These are phyloP conservation scores for Drosera spatulata DNA, from an alignment of 179 eudicot genomes.

Conservation along the genomic window DNA sequence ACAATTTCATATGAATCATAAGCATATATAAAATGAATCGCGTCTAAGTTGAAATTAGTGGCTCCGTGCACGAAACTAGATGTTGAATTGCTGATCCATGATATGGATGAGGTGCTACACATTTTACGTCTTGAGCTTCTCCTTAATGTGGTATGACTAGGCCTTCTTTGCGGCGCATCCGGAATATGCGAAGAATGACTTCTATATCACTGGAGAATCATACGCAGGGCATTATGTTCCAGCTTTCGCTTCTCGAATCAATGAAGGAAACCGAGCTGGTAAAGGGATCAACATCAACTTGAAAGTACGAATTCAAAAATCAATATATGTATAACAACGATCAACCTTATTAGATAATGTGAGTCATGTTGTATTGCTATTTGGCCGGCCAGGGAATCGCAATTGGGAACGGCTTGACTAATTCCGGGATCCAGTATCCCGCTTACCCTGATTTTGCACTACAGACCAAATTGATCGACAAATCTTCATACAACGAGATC, in stretches of 20 bases:
- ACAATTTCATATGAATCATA: no score
- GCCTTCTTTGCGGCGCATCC: conserved; percentile 66
- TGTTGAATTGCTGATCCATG: no score
- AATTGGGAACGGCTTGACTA: conserved; percentile 68
- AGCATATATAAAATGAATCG: no score
- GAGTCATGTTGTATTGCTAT: neutral
- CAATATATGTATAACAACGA: neutral
- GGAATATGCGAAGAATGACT: conserved; percentile 39
- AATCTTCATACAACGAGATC: conserved; percentile 31
- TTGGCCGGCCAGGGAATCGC: conserved; percentile 55
- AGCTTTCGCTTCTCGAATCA: conserved; percentile 68
- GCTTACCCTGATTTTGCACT: conserved; percentile 77
- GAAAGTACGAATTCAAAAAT: conserved; percentile 41
- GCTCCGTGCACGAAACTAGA: no score
- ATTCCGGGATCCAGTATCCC: conserved; percentile 57
- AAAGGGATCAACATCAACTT: conserved; percentile 62
- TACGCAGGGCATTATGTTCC: conserved; percentile 77
- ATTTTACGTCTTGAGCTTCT: no score
- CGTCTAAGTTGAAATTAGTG: no score
- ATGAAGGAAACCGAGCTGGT: conserved; percentile 51
- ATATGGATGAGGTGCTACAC: no score
- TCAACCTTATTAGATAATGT: neutral
- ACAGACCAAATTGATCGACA: conserved; percentile 48
- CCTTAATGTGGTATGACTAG: no score
- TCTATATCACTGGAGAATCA: no score